Conservation (phyloP, 2,329 filamentous ascomycete species). For the Lasiodiplodia theobromae region DNA sequence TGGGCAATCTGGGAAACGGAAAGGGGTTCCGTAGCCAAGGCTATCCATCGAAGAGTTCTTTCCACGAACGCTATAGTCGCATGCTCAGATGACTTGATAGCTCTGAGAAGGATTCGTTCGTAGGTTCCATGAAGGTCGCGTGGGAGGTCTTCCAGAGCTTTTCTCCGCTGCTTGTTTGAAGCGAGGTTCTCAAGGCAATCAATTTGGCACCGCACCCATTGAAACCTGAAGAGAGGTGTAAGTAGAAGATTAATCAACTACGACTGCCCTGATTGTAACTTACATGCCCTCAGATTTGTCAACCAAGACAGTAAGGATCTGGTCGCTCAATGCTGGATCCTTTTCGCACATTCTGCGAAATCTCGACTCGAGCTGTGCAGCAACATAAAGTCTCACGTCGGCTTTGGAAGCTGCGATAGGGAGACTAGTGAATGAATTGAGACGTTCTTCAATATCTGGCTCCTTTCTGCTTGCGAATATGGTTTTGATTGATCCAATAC, state of each 20-base stretch:
- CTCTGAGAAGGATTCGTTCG: not conserved
- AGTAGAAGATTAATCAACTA: no score
- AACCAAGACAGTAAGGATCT: not conserved
- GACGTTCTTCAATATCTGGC: no score
- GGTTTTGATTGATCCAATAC: not conserved
- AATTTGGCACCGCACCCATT: conserved; percentile 20
- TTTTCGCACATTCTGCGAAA: not conserved
- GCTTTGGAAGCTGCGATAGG: not conserved
- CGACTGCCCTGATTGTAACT: no score
- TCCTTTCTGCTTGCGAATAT: not conserved
- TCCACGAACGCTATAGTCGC: not conserved
- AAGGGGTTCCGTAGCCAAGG: not conserved
- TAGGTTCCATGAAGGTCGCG: not conserved
- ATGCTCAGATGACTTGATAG: not conserved
- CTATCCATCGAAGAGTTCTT: not conserved
- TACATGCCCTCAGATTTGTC: conserved; percentile 8
- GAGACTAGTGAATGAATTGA: no score
- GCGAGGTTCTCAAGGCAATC: not conserved
- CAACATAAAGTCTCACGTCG: not conserved
- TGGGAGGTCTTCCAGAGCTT: not conserved
- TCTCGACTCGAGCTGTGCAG: not conserved
- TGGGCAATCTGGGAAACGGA: not conserved
- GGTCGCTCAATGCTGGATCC: not conserved
- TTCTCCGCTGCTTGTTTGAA: not conserved
- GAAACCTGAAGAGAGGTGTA: not conserved